Base-by-base conservation (phyloP, 257 asterid species). In the Solanum virginianum region DNA sequence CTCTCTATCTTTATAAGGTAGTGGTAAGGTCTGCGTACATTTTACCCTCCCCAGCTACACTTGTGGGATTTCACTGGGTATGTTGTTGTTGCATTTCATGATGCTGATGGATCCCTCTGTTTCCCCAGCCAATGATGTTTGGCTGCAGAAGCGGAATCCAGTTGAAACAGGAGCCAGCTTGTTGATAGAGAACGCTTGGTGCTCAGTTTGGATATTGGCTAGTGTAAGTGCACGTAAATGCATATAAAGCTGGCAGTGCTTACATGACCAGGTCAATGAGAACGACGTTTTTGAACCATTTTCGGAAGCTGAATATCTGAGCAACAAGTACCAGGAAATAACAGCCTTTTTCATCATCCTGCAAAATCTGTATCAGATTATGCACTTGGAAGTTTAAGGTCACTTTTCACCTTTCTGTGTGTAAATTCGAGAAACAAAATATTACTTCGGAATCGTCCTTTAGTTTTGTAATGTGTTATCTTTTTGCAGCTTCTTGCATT, bases 121-220 rank as follows among this genome's bases (percentile, higher is more conserved):
- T 85, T 57, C 62, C 54, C 18, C 92, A 92, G 95, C 87, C 86
- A 18, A 85, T 88, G 87, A 90, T 92, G 91, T 91, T 94, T 88
- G 91, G 95, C 84, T 89, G 91, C 45, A 88, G 94, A 54, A 86
- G 88, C 71, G 84, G 88, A 85, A 87, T 88, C 86, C 91, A 86
- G 22, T 85, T 91, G 91, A 94, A 94, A 90, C 96, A 89, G 90
- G 98, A 94, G 88, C 98, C 96, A 41, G 91, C 94, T 69, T 93
- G 90, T 83, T 93, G 92, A 92, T 88, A 43, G 71, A 55, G 80
- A 43, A 59, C 63, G 88, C 81, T 90, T 57, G 53, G 85, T 89
- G 77, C 71, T 70, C 85, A 66, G 83, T 39, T 85, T 88, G 82
- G 86, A 63, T 43, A 81, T 86, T 84, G 89, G 85, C 87, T 85